These are phyloP conservation scores for Breynia disticha DNA, from an alignment of 441 rosid genomes.

Conservation along the genomic window DNA sequence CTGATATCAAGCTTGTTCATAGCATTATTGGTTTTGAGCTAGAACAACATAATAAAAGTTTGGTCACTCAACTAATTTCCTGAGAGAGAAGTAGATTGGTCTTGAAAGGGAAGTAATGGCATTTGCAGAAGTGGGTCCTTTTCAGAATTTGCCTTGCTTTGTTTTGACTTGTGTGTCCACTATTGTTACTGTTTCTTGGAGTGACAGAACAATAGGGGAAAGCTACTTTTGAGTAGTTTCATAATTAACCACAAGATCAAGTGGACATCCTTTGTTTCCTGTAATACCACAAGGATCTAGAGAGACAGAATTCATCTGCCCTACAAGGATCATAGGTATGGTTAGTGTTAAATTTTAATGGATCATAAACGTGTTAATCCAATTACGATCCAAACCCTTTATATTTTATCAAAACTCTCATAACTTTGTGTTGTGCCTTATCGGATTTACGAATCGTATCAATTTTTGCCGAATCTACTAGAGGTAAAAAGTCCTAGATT, in stretches of 20 bases:
- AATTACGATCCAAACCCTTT: too few species aligned
- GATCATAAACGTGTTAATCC: too few species aligned
- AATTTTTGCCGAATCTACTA: too few species aligned
- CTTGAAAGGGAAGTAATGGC: constrained; percentile 52
- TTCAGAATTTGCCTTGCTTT: not conserved
- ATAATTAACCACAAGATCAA: constrained; percentile 3
- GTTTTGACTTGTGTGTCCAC: not conserved
- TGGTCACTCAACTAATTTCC: constrained; percentile 24
- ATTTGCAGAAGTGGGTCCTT: constrained; percentile 31
- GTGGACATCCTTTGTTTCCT: not conserved
- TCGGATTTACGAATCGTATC: too few species aligned
- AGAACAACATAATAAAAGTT: constrained; percentile 12
- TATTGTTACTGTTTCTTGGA: not conserved
- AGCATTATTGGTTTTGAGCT: constrained; percentile 19
- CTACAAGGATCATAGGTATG: too few species aligned
- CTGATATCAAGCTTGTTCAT: constrained; percentile 5
- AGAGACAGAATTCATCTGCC: too few species aligned
- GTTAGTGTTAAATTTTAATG: too few species aligned
- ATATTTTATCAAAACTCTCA: too few species aligned
- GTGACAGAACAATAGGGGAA: constrained; percentile 7
- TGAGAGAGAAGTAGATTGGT: constrained; percentile 27
- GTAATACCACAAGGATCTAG: too few species aligned
- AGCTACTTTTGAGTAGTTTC: constrained; percentile 17
- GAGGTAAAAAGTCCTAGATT: too few species aligned
- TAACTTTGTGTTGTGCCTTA: too few species aligned